phyloP scores from a whole-genome alignment of 805 yeast genomes.

The Pichia paraexigua region DNA sequence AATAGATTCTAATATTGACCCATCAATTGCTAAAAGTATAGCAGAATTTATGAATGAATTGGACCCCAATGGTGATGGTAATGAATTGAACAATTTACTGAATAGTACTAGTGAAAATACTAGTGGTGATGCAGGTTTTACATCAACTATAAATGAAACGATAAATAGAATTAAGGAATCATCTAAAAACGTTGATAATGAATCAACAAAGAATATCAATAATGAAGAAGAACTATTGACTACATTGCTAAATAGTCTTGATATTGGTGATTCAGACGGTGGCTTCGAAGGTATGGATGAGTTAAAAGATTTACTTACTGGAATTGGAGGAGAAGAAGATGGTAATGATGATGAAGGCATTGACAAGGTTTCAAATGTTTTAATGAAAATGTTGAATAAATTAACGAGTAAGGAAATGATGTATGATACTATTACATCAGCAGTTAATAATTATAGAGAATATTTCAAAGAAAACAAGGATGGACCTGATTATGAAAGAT shows the following conservation, averaged over 20 bases:
- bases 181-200: constrained; percentile 60
- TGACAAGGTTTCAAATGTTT: constrained; percentile 42
- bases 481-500: constrained; percentile 33
- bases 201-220: constrained; percentile 32
- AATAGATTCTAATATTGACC: neutral
- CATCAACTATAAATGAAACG: constrained; percentile 64
- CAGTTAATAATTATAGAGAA: constrained; percentile 61
- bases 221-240: constrained; percentile 43
- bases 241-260: constrained; percentile 61
- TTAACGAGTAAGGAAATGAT: constrained; percentile 78
- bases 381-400: constrained; percentile 71
- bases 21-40: constrained; percentile 10
- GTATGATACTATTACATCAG: constrained; percentile 81
- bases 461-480: constrained; percentile 48
- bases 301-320: constrained; percentile 11
- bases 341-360: constrained; percentile 26
- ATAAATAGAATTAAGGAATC: constrained; percentile 71
- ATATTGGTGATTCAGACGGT: constrained; percentile 16
- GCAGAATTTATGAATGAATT: constrained; percentile 11
- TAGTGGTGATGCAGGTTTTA: constrained; percentile 37
- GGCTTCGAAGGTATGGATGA: constrained; percentile 26
- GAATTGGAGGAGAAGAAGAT: neutral
- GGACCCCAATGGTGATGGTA: constrained; percentile 11
- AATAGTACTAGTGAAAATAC: constrained; percentile 11
- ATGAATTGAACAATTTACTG: constrained; percentile 18